Evolutionary conservation across 2,329 filamentous ascomycete species (phyloP).

Genomic region (Leptographium radiaticola): DNA sequence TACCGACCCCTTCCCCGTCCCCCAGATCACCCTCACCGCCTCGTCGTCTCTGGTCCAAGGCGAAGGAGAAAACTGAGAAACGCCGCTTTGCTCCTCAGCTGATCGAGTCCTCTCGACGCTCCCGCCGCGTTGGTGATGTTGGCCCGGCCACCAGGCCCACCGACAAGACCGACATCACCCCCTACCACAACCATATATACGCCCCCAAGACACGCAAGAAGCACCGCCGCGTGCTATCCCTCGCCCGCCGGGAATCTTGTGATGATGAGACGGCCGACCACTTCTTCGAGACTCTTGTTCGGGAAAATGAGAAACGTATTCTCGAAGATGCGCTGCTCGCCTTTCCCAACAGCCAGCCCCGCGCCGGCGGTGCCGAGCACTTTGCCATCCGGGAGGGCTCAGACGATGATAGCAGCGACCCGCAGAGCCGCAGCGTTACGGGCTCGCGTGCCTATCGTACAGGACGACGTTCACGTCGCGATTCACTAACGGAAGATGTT

Average conservation of each 20-base stretch:
- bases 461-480: conserved; percentile 29
- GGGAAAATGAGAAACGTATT: conserved; percentile 67
- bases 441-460: conserved; percentile 1
- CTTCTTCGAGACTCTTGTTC: conserved; percentile 65
- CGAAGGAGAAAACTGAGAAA: not conserved
- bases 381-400: conserved; percentile 55
- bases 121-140: conserved; percentile 52
- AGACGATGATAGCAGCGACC: conserved; percentile 31
- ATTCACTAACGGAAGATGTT: conserved; percentile 48
- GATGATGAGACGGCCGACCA: conserved; percentile 67
- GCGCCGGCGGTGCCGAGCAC: conserved; percentile 58
- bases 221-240: conserved; percentile 21
- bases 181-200: conserved; percentile 49
- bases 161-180: conserved; percentile 61
- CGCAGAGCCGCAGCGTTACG: conserved; percentile 7
- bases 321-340: conserved; percentile 58
- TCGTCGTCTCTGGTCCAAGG: conserved; percentile 6
- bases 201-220: conserved; percentile 31
- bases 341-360: conserved; percentile 59
- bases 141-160: conserved; percentile 48
- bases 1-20: conserved; percentile 38
- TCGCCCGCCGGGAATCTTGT: conserved; percentile 52
- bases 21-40: conserved; percentile 13
- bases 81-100: conserved; percentile 62
- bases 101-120: conserved; percentile 65